Evolutionary conservation across 2,329 filamentous ascomycete genomes (phyloP).

Genomic region (Ophiosphaerella narmari): DNA sequence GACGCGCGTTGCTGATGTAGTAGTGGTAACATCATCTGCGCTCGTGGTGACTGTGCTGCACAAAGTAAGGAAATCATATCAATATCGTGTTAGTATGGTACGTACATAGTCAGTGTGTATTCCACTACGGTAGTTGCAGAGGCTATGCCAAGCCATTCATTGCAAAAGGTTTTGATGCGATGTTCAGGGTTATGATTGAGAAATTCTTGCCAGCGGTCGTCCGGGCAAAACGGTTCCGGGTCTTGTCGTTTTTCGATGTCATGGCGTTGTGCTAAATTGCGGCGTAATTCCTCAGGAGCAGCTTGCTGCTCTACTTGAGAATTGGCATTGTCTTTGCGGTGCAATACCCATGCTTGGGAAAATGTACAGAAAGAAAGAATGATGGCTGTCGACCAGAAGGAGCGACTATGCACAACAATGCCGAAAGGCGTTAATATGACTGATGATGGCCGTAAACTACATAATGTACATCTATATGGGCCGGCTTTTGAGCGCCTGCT

Average conservation of each 20-base stretch:
- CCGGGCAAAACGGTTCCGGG: slow-evolving; percentile 18
- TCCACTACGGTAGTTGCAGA: slow-evolving; percentile 27
- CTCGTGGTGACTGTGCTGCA: slow-evolving; percentile 27
- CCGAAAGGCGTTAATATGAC: slow-evolving; percentile 18
- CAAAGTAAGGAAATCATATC: slow-evolving; percentile 8
- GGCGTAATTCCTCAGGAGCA: slow-evolving; percentile 3
- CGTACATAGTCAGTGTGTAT: slow-evolving; percentile 32
- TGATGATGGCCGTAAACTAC: slow-evolving; percentile 17
- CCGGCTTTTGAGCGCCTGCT: slow-evolving; percentile 10
- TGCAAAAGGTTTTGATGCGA: slow-evolving; percentile 31
- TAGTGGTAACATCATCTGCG: slow-evolving; percentile 20
- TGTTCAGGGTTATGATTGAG: slow-evolving; percentile 14
- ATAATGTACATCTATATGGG: slow-evolving; percentile 35
- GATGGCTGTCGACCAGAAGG: slow-evolving; percentile 32
- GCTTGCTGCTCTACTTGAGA: slow-evolving; percentile 8
- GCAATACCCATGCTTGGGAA: slow-evolving; percentile 22
- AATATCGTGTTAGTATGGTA: neutral
- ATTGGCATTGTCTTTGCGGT: slow-evolving; percentile 11
- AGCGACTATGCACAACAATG: slow-evolving; percentile 25
- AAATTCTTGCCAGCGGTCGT: slow-evolving; percentile 21
- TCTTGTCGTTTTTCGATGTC: slow-evolving; percentile 22
- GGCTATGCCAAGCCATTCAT: slow-evolving; percentile 31
- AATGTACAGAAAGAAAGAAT: slow-evolving; percentile 35
- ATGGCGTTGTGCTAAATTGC: slow-evolving; percentile 1
- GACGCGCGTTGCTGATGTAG: slow-evolving; percentile 18